Evolutionary conservation across 2,329 filamentous ascomycete species (phyloP), one percentile per base, ranked within the genome.

Genomic region (Westerdykella sp.): DNA sequence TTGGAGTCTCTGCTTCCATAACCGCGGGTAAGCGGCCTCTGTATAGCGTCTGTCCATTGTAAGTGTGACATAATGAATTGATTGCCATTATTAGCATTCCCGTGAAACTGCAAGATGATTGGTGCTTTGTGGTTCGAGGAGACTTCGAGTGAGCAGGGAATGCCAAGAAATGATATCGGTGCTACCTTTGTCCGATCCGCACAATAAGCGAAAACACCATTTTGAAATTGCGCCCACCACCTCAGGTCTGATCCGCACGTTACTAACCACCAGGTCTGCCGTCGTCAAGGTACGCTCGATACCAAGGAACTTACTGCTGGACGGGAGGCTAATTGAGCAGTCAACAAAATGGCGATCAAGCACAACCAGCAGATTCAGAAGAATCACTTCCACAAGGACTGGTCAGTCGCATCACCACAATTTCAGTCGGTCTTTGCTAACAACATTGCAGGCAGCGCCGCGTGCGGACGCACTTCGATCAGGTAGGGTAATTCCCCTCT

Each of bases 401-500:
- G 59, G 60, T 62, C 57, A 47, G 53, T 15, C 42, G 11, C 25
- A 28, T 28, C 25, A 28, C 25, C 25, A 28, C 25, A 2, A 10
- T 7, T 3, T 10, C 25, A 12, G 7, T 21, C 4, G 7, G 3
- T 10, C 7, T 28, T 44, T 50, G 53, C 59, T 63, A 41, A 63
- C 51, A 47, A 35, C 37, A 30, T n/a, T 21, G 15, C 49, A 62
- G 93, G 93, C 90, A 97, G 78, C 87, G 89, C 79, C 87, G 90
- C 78, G 93, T 98, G 72, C 87, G 89, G 78, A 87, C 87, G 76
- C 93, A 98, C 83, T 98, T 98, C 80, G 89, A 98, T 81, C 93
- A 97, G 89, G 91, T 35, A 35, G 32, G 32, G 32, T 95, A 91
- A 77, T 69, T 74, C 71, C 74, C 75, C 71, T 72, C 66, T 73